Evolutionary conservation across 495 filamentous ascomycete species (phyloP).

Genomic region (Penicillium simplicissimum): DNA sequence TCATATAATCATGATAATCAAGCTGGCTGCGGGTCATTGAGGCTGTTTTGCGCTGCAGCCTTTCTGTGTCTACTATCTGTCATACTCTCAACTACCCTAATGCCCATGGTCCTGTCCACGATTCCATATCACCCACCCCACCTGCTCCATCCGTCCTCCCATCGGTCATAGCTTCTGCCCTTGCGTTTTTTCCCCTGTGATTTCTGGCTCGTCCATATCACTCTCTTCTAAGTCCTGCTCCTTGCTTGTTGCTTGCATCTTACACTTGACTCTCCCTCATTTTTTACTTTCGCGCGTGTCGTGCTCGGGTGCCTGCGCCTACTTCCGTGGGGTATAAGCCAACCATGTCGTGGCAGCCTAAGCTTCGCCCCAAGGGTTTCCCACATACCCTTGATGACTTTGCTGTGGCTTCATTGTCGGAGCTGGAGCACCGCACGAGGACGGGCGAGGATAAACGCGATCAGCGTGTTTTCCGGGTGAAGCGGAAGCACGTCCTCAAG

Average conservation of each 20-base stretch:
- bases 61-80: not conserved
- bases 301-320: slow-evolving; percentile 5
- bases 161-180: slow-evolving; percentile 16
- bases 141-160: slow-evolving; percentile 23
- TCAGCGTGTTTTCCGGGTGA: slow-evolving; percentile 50
- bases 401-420: slow-evolving; percentile 35
- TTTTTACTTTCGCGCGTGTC: not conserved
- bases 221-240: not conserved
- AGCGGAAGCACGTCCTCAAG: slow-evolving; percentile 51
- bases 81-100: not conserved
- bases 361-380: slow-evolving; percentile 47
- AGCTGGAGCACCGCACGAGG: slow-evolving; percentile 34
- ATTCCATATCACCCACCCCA: slow-evolving; percentile 29
- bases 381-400: slow-evolving; percentile 43
- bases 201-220: not conserved
- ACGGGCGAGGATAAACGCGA: slow-evolving; percentile 43
- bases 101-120: not conserved
- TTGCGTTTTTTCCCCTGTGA: slow-evolving; percentile 6
- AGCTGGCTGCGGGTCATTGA: not conserved
- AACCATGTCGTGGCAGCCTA: slow-evolving; percentile 46
- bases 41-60: not conserved
- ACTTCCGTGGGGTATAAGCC: not conserved
- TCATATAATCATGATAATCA: slow-evolving; percentile 19
- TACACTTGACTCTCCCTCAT: not conserved
- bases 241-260: slow-evolving; percentile 2